Evolutionary conservation across 192 early-diverging fungal genomes (phyloP), one percentile per base, ranked within the genome.

Genomic region (Coemansia sp.): DNA sequence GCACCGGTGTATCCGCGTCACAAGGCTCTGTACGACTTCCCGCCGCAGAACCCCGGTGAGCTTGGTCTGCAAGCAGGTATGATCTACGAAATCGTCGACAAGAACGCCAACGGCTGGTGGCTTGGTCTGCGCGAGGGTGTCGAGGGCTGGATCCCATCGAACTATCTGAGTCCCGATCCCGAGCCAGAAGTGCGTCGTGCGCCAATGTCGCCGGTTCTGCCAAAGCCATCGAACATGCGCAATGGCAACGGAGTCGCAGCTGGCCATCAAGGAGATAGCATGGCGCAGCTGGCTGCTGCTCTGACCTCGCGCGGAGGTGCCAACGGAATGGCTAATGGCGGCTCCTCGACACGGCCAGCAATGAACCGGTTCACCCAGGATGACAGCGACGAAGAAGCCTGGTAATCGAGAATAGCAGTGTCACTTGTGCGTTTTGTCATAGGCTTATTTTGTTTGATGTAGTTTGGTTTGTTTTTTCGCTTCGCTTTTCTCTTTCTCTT

Each of bases 91-190:
- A 88, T 94, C 64, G 32, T 89, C 14, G 85, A 90, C 60, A 88
- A 91, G 58, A 85, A 87, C 64, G 64, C 82, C 33, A 89, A 79
- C 71, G 88, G 87, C 62, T 88, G 81, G 79, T 87, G 80, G 88
- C 70, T 87, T 12, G 81, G 72, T 39, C 53, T 66, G 53, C 77
- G 83, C 53, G 86, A 85, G 59, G 88, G 87, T 37, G 43, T 75
- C 36, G 88, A 91, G 79, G 90, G 90, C 32, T 93, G 90, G 91
- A 86, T 93, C 14, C 91, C 91, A n/a, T 90, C 89, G 65, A 91
- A 93, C 74, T 93, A 93, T 64, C 66, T 91, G 32, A 88, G 86
- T 57, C 87, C 87, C 18, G 85, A 90, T 39, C 70, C 90, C 9
- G 90, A 91, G 52, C 88, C 88, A 41, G 87, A 86, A 11, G 78